Evolutionary conservation across 768 basidiomycete genomes (phyloP).

Genomic region (Xerocomellus intermedius): DNA sequence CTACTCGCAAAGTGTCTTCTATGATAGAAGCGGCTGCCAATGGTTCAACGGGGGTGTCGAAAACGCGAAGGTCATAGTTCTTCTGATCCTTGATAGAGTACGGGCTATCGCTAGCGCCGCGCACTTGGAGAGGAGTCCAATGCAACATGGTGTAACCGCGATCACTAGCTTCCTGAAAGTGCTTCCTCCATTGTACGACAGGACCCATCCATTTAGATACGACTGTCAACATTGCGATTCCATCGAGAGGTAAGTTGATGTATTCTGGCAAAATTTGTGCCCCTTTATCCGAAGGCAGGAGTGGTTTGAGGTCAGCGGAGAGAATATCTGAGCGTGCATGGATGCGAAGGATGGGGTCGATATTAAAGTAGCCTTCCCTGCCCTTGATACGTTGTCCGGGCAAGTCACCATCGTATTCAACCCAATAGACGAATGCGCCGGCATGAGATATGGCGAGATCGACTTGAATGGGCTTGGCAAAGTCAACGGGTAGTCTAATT

Average conservation of each 20-base stretch:
- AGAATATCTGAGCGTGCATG: conserved; percentile 78
- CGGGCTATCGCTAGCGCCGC: conserved; percentile 87
- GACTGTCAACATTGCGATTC: conserved; percentile 82
- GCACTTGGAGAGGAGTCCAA: conserved; percentile 91
- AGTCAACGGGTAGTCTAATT: conserved; percentile 75
- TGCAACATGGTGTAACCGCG: conserved; percentile 99
- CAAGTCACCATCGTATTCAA: conserved; percentile 78
- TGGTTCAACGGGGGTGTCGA: conserved; percentile 41
- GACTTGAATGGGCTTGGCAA: conserved; percentile 88
- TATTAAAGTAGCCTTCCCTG: conserved; percentile 92
- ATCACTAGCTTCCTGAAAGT: conserved; percentile 80
- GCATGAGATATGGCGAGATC: conserved; percentile 96
- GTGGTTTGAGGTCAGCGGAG: conserved; percentile 47
- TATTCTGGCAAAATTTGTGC: conserved; percentile 47
- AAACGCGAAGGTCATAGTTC: conserved; percentile 76
- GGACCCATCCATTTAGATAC: conserved; percentile 99
- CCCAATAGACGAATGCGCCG: conserved; percentile 93
- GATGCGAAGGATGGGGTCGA: conserved; percentile 83
- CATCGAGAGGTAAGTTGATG: conserved; percentile 80
- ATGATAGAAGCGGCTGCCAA: conserved; percentile 58
- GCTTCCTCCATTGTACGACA: conserved; percentile 68
- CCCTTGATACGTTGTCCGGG: conserved; percentile 69
- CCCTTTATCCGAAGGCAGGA: conserved; percentile 54
- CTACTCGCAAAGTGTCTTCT: conserved; percentile 61
- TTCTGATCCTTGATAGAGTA: conserved; percentile 92